Conservation (phyloP, 2,329 filamentous ascomycete genomes). For the Myriangium duriaei region DNA sequence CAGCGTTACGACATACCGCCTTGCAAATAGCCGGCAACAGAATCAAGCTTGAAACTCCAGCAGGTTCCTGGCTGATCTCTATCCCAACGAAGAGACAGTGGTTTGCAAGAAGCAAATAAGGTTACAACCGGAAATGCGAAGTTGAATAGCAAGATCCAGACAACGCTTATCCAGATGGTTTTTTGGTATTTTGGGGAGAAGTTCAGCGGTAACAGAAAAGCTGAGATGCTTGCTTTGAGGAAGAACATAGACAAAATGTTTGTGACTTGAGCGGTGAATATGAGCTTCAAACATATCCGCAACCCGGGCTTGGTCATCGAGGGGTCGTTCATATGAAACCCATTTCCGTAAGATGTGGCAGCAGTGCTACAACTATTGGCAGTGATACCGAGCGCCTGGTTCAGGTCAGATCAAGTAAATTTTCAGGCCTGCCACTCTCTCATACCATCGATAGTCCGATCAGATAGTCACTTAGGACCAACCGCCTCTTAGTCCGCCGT, state of each 20-base stretch:
- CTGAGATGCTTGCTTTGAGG: conserved; percentile 12
- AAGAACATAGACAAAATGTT: conserved; percentile 12
- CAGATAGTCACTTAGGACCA: conserved; percentile 9
- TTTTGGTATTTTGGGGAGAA: conserved; percentile 11
- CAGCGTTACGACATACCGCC: neutral
- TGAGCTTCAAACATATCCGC: conserved; percentile 1
- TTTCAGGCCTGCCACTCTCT: too few relatives aligned
- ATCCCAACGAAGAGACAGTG: conserved; percentile 11
- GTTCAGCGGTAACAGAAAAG: conserved; percentile 11
- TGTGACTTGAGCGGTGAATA: conserved; percentile 9
- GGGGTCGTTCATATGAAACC: conserved; percentile 11
- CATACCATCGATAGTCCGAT: conserved; percentile 11
- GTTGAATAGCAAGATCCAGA: conserved; percentile 9
- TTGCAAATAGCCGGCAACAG: conserved; percentile 10
- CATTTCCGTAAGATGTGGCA: conserved; percentile 11
- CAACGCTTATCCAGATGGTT: conserved; percentile 11
- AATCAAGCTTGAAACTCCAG: conserved; percentile 9
- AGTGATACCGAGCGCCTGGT: conserved; percentile 9
- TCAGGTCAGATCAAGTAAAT: neutral
- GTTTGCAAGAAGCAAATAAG: conserved; percentile 8
- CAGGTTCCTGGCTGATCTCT: conserved; percentile 9
- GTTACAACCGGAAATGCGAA: conserved; percentile 7
- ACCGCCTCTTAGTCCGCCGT: conserved; percentile 7
- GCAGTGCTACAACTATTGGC: conserved; percentile 4
- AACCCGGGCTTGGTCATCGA: conserved; percentile 2